A percentile compares a stretch with the other conserved stretches of the same genome.
Conservation (phyloP, 108 stramenopile genomes). For the Cyclostephanos invisitatus region DNA sequence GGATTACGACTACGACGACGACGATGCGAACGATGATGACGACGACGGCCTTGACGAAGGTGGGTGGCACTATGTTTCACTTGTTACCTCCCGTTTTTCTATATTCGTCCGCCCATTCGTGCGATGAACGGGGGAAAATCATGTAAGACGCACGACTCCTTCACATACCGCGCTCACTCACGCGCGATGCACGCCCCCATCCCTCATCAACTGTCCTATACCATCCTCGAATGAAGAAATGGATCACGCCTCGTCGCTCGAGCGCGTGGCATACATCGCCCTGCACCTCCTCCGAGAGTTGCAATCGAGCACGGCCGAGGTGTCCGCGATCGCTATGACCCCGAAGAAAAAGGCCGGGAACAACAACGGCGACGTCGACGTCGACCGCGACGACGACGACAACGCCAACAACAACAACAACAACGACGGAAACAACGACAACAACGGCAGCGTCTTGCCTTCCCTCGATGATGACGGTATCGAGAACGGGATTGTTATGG, state of each 20-base stretch:
- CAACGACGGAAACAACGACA: conserved; percentile 15
- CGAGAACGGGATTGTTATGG: conserved; percentile 40
- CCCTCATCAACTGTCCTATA: background rate
- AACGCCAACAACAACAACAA: background rate
- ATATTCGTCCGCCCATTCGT: no score
- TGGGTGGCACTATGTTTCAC: no score
- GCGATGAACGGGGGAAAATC: no score
- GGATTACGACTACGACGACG: background rate
- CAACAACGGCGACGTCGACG: conserved; percentile 2
- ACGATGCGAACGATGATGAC: background rate
- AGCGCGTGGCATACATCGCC: conserved; percentile 77
- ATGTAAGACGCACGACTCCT: background rate
- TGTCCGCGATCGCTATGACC: conserved; percentile 54
- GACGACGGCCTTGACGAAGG: no score
- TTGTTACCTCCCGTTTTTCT: background rate
- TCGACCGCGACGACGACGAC: conserved; percentile 11
- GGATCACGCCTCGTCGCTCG: conserved; percentile 62
- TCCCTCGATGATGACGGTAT: conserved; percentile 9
- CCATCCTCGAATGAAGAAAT: conserved; percentile 19
- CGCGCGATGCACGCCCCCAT: background rate
- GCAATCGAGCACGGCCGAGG: conserved; percentile 56
- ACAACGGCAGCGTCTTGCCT: conserved; percentile 20
- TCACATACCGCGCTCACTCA: background rate
- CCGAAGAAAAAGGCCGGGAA: background rate
- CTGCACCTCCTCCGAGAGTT: conserved; percentile 71